Percentiles rank a stretch among this genome's conserved stretches.
phyloP scores from a whole-genome alignment of 768 basidiomycete species.

The Tylopilus felleus region DNA sequence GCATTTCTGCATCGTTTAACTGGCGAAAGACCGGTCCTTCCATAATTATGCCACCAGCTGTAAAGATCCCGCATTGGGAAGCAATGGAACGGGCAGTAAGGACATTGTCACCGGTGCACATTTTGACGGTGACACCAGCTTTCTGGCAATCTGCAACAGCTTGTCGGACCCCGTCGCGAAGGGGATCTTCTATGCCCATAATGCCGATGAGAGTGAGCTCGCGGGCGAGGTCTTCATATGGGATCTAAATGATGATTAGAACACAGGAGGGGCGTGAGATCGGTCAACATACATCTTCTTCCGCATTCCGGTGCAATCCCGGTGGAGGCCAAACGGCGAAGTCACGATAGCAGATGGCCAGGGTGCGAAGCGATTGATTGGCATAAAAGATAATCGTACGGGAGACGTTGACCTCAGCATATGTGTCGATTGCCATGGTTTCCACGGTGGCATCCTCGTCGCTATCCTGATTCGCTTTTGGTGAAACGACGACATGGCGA shows the following conservation, averaged over 20 bases:
- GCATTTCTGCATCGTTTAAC: conserved; percentile 63
- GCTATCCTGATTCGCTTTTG: conserved; percentile 14
- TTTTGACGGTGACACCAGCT: conserved; percentile 93
- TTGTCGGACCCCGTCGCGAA: conserved; percentile 83
- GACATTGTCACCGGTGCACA: conserved; percentile 98
- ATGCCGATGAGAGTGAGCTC: conserved; percentile 86
- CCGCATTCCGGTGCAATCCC: conserved; percentile 36
- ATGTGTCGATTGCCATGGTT: conserved; percentile 57
- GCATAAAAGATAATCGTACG: conserved; percentile 98
- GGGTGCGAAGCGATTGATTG: conserved; percentile 91
- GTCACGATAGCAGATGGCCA: conserved; percentile 92
- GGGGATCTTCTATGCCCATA: conserved; percentile 93
- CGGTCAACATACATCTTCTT: conserved; percentile 51
- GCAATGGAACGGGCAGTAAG: conserved; percentile 96
- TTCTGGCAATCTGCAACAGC: conserved; percentile 84
- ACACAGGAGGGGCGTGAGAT: background rate
- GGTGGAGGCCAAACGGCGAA: conserved; percentile 81
- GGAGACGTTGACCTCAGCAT: conserved; percentile 77
- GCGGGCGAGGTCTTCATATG: conserved; percentile 63
- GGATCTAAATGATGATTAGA: conserved; percentile 43
- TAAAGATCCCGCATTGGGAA: conserved; percentile 92
- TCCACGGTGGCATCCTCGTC: conserved; percentile 40
- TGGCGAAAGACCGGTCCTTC: conserved; percentile 93
- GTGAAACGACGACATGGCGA: conserved; percentile 65
- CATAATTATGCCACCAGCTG: conserved; percentile 93